Base-by-base conservation (phyloP, 2,329 filamentous ascomycete species). In the Boeremia lycopersici region DNA sequence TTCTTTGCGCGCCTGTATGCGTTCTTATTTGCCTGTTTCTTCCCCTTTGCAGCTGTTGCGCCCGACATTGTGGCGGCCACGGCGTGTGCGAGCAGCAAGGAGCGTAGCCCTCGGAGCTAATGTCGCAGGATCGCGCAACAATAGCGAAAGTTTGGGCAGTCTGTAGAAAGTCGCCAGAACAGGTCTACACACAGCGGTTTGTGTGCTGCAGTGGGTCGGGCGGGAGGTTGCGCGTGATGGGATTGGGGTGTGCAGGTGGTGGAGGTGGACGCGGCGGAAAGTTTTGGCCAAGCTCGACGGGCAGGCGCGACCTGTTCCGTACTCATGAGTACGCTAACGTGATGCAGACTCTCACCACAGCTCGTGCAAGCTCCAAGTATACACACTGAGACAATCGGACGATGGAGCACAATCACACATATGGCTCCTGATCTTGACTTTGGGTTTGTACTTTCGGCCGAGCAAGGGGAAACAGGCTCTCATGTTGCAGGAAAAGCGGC, bases 1-100 rank as follows among this genome's bases (percentile, higher is more conserved):
- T 95, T 96, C 82, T 93, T 93, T 43, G 91, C 90, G 75, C 93
- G 87, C 75, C 92, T 86, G 81, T 93, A 88, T 78, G 96, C 91
- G 78, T 97, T 97, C 82, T 97, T 98, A 74, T 89, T 92, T 81
- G 89, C 87, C 80, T 93, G 96, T 73, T 76, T 74, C 60, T 66
- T 68, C 29, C 57, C 54, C 26, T 68, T 68, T 9, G 41, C 52
- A 38, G 56, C 61, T n/a, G 60, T 57, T 49, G 68, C 62, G 25
- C 67, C 68, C 26, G 69, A 65, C 70, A 72, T 73, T 40, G 38
- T 63, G 54, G 53, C 54, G 36, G 36, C 31, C 26, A 19, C 33
- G 9, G 46, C 31, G 52, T 26, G 29, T 31, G 31, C 35, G 45
- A 26, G 30, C 28, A 13, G 31, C 26, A 17, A 19, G 19, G 30